These are phyloP conservation scores for Naganishia albida DNA, from an alignment of 1,284 basidiomycete genomes.

Conservation along the genomic window DNA sequence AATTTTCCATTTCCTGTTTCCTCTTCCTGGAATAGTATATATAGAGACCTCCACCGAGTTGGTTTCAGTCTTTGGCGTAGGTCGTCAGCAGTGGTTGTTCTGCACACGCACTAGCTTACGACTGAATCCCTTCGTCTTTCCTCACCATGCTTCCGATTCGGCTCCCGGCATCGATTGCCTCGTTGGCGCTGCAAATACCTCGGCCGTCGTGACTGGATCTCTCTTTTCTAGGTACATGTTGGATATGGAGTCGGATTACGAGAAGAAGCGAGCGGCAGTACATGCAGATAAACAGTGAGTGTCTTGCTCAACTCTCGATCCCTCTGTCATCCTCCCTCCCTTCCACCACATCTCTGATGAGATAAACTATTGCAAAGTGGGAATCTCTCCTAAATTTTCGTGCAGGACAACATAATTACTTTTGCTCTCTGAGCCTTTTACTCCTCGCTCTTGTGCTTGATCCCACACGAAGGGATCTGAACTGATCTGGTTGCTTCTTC, in stretches of 20 bases:
- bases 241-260: conserved; percentile 8
- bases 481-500: conserved; percentile 22
- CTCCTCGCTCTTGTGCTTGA: conserved; percentile 37
- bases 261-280: not conserved
- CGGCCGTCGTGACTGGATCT: not conserved
- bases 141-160: not conserved
- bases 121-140: not conserved
- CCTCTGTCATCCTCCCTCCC: too few species aligned
- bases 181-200: not conserved
- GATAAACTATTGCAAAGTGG: conserved; percentile 58
- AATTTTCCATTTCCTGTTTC: conserved; percentile 16
- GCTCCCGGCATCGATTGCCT: conserved; percentile 1
- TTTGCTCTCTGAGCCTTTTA: conserved; percentile 54
- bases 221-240: conserved; percentile 2
- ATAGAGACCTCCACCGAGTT: not conserved
- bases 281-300: conserved; percentile 21
- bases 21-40: conserved; percentile 8
- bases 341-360: conserved; percentile 53
- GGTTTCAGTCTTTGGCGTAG: not conserved
- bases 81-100: not conserved
- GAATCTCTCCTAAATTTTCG: conserved; percentile 62
- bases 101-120: not conserved
- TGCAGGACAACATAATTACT: conserved; percentile 56
- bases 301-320: not conserved
- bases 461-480: conserved; percentile 36